Evolutionary conservation across 148 eudicot species (phyloP).

Genomic region (Camellia granthamiana): DNA sequence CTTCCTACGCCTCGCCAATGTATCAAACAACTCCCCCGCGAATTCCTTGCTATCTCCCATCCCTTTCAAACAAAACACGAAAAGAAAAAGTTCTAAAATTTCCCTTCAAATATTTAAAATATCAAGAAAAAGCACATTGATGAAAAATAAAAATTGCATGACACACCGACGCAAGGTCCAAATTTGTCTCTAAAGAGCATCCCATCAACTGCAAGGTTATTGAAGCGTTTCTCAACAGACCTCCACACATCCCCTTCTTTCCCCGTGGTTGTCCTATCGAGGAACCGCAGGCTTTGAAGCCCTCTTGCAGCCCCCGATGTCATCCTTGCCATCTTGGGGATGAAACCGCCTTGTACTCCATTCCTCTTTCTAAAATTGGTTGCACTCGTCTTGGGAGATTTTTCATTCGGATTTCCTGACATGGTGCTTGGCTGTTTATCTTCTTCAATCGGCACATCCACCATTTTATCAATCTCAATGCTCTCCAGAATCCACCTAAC

Average conservation of each 20-base stretch:
- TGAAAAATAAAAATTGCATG: neutral
- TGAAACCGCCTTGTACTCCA: neutral
- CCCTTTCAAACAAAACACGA: constrained; percentile 33
- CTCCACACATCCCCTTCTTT: constrained; percentile 81
- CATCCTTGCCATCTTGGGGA: constrained; percentile 39
- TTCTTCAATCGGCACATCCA: constrained; percentile 7
- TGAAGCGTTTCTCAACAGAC: constrained; percentile 63
- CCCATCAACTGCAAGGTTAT: constrained; percentile 43
- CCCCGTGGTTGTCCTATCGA: constrained; percentile 56
- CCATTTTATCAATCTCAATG: constrained; percentile 22
- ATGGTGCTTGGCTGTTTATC: neutral
- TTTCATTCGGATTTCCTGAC: constrained; percentile 6
- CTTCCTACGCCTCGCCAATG: constrained; percentile 70
- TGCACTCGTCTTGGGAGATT: constrained; percentile 18
- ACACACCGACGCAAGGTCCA: constrained; percentile 72
- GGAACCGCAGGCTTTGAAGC: constrained; percentile 66
- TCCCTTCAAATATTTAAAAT: neutral
- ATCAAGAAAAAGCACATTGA: neutral
- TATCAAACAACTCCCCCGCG: constrained; percentile 76
- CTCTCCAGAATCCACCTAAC: constrained; percentile 37
- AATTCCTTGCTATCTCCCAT: constrained; percentile 85
- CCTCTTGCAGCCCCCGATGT: constrained; percentile 64
- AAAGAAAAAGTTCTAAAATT: neutral
- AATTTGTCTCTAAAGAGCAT: constrained; percentile 69
- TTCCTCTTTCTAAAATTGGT: constrained; percentile 29